Evolutionary conservation across 2,329 filamentous ascomycete species (phyloP).

Genomic region (Apiospora aurea): DNA sequence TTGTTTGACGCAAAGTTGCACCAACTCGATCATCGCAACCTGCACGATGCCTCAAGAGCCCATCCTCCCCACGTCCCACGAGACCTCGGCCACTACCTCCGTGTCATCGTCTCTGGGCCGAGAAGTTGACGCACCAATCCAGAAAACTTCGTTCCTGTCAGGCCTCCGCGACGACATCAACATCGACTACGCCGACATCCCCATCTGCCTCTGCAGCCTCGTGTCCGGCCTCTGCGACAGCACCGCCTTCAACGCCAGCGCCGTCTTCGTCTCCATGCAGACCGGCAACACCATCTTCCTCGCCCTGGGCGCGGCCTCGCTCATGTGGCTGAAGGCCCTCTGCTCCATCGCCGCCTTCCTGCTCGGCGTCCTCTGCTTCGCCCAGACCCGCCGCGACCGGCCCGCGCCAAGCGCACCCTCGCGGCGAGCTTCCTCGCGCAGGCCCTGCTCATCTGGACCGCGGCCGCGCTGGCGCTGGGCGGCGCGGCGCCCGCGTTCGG

Average conservation of each 20-base stretch:
- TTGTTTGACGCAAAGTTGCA: not conserved
- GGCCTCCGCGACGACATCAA: constrained; percentile 25
- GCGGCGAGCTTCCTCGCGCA: constrained; percentile 60
- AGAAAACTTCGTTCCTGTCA: not conserved
- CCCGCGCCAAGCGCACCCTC: constrained; percentile 50
- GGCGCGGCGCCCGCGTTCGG: constrained; percentile 53
- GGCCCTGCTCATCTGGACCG: constrained; percentile 56
- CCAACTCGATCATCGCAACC: not conserved
- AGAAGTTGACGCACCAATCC: not conserved
- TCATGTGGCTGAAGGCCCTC: constrained; percentile 60
- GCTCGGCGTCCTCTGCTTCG: constrained; percentile 58
- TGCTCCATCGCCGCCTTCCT: constrained; percentile 62
- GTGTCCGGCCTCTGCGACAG: constrained; percentile 50
- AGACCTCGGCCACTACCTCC: constrained; percentile 22
- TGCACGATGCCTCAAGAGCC: constrained; percentile 20
- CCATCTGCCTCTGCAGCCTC: constrained; percentile 48
- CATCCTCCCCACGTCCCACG: constrained; percentile 25
- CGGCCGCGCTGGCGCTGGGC: constrained; percentile 59
- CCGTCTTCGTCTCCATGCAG: constrained; percentile 51
- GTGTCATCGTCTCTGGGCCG: not conserved
- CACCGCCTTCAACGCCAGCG: constrained; percentile 48
- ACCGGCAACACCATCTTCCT: constrained; percentile 70
- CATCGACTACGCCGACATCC: constrained; percentile 41
- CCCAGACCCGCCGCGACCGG: constrained; percentile 43
- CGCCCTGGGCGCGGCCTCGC: constrained; percentile 61